Evolutionary conservation across 2,329 filamentous ascomycete genomes (phyloP).

Genomic region (Dactylonectria macrodidyma): DNA sequence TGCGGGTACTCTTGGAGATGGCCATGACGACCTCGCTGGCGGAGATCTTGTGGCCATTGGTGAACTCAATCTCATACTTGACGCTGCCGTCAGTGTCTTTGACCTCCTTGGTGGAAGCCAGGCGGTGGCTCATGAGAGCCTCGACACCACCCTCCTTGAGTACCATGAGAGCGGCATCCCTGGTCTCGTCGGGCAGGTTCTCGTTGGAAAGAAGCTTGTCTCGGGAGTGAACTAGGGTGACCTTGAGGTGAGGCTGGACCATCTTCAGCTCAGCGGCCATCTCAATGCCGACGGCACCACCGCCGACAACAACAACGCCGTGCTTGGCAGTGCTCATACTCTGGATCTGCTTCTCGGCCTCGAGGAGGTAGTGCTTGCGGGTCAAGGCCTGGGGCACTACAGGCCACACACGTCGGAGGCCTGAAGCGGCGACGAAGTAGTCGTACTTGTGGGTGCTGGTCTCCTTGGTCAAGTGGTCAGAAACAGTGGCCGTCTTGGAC

Average conservation of each 20-base stretch:
- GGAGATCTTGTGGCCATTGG: constrained; percentile 70
- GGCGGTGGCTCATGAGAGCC: constrained; percentile 73
- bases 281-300: constrained; percentile 84
- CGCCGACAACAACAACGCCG: constrained; percentile 81
- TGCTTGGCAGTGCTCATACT: constrained; percentile 65
- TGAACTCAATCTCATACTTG: constrained; percentile 68
- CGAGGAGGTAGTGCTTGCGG: constrained; percentile 74
- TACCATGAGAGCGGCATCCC: constrained; percentile 71
- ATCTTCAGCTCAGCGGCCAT: constrained; percentile 85
- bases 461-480: constrained; percentile 62
- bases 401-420: constrained; percentile 79
- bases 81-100: constrained; percentile 58
- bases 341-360: constrained; percentile 73
- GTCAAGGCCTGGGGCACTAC: constrained; percentile 78
- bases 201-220: constrained; percentile 80
- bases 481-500: constrained; percentile 71
- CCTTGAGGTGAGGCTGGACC: constrained; percentile 72
- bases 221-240: constrained; percentile 84
- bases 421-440: constrained; percentile 81
- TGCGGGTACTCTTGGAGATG: constrained; percentile 74
- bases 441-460: constrained; percentile 72
- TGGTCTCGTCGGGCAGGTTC: constrained; percentile 78
- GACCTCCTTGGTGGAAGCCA: constrained; percentile 64
- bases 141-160: constrained; percentile 76
- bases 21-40: constrained; percentile 80